Conservation (phyloP, 2,329 filamentous ascomycete species). For the Botryotinia calthae region DNA sequence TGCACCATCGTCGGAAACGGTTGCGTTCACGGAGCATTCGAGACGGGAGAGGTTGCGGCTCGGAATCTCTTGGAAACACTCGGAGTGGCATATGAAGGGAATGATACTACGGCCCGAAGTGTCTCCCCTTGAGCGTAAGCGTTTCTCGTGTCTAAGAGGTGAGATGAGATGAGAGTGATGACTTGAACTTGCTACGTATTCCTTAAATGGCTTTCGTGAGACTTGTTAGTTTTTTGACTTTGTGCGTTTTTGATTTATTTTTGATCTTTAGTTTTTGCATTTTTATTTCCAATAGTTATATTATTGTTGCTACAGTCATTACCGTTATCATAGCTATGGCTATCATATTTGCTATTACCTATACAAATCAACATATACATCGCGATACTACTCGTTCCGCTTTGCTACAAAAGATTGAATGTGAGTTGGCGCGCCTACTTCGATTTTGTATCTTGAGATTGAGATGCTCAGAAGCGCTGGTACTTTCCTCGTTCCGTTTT, state of each 20-base stretch:
- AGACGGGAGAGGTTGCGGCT: slow-evolving; percentile 44
- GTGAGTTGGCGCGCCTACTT: background rate
- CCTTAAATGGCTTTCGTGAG: slow-evolving; percentile 19
- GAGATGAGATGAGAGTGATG: slow-evolving; percentile 14
- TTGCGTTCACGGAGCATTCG: slow-evolving; percentile 47
- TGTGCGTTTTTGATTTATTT: background rate
- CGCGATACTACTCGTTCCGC: background rate
- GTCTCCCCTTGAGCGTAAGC: slow-evolving; percentile 24
- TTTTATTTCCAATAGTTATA: too few relatives aligned
- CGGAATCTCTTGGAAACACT: slow-evolving; percentile 42
- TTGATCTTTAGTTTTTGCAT: background rate
- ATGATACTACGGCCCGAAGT: slow-evolving; percentile 31
- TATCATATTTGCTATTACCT: background rate
- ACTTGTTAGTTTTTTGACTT: slow-evolving; percentile 17
- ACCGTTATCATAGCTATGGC: background rate
- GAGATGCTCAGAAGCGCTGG: background rate
- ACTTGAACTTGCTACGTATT: slow-evolving; percentile 19
- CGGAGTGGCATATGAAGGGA: slow-evolving; percentile 40
- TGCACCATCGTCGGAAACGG: slow-evolving; percentile 44
- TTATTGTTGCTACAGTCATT: background rate
- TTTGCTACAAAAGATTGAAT: background rate
- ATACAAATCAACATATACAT: background rate
- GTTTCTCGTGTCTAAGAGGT: slow-evolving; percentile 14
- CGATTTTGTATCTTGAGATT: background rate
- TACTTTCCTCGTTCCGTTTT: background rate